phyloP scores from a whole-genome alignment of 2,329 filamentous ascomycete genomes.

The Proliferodiscus dingleyae region DNA sequence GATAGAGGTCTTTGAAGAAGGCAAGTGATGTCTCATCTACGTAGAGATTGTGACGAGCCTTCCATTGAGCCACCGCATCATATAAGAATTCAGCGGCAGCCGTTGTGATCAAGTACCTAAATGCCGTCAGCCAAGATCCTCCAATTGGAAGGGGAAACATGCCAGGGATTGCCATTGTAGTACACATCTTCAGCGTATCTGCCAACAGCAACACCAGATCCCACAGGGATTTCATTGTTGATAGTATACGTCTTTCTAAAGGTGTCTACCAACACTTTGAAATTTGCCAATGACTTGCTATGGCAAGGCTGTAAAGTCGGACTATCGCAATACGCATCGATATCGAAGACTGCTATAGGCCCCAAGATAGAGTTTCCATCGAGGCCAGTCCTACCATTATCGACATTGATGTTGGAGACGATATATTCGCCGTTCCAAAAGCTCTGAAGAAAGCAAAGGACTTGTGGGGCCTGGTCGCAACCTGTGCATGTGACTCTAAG shows the following conservation, averaged over 20 bases:
- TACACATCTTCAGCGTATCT: slow-evolving; percentile 69
- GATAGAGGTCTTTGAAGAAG: slow-evolving; percentile 66
- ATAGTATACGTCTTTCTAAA: slow-evolving; percentile 63
- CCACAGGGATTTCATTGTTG: slow-evolving; percentile 58
- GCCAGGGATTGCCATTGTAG: slow-evolving; percentile 74
- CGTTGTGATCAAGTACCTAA: slow-evolving; percentile 60
- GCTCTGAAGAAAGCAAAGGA: slow-evolving; percentile 67
- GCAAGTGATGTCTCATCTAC: slow-evolving; percentile 59
- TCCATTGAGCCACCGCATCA: slow-evolving; percentile 69
- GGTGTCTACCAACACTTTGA: slow-evolving; percentile 68
- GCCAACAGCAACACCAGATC: slow-evolving; percentile 59
- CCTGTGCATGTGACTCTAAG: slow-evolving; percentile 55
- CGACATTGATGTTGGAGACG: slow-evolving; percentile 62
- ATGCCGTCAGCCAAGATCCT: not conserved
- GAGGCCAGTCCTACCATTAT: slow-evolving; percentile 59
- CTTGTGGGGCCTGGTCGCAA: slow-evolving; percentile 62
- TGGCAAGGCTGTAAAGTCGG: slow-evolving; percentile 64
- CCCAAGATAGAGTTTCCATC: slow-evolving; percentile 67
- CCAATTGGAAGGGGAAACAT: not conserved
- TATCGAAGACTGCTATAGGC: slow-evolving; percentile 65
- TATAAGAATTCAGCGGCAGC: slow-evolving; percentile 78
- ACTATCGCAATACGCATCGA: slow-evolving; percentile 60
- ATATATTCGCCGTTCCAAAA: slow-evolving; percentile 69
- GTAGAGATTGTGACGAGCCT: slow-evolving; percentile 53
- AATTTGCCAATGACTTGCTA: slow-evolving; percentile 61